Base-by-base conservation (phyloP, 495 filamentous ascomycete genomes). In the Penicillium subrubescens region DNA sequence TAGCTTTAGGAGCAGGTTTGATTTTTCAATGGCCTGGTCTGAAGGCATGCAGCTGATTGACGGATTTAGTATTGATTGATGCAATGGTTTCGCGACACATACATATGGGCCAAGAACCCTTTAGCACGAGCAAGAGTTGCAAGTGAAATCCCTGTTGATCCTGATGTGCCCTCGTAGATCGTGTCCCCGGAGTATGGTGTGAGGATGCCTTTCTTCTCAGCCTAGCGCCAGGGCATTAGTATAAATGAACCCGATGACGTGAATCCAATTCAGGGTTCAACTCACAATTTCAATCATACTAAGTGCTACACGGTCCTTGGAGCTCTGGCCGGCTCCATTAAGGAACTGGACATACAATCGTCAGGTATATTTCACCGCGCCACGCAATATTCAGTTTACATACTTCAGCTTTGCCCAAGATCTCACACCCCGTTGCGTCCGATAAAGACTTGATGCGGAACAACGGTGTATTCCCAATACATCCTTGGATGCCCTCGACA, bases 111-210 rank as follows among this genome's bases (percentile, higher is more conserved):
- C 44, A 90, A 82, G 75, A 97, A 98, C 19, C 96, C 96, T 67
- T 88, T 86, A 21, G 95, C 94, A 65, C 93, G 84, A 41, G 92
- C 92, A 52, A 99, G 83, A 3, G 90, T 89, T 4, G 96, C 96
- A 23, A 99, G 82, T 5, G 95, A 97, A 64, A 99, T 97, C 6
- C 94, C 94, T 0, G 92, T 97, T 59, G 90, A 93, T 59, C 95
- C 95, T 14, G 96, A 94, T 7, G 96, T 99, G 53, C 96, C 95
- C 79, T 99, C 95, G 78, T 98, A 99, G 69, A 99, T 90, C 23
- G 89, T 93, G 71, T 98, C 96, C 60, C 94, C 94, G 25, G 89
- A 88, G 69, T 90, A 80, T 0, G 96, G 95, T 6, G 80, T 86
- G 55, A 99, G 77, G 10, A 94, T 81, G 4, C 92, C 93, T 59